These are phyloP conservation scores for Rhinocladiella mackenziei DNA, from an alignment of 2,329 filamentous ascomycete species.

Conservation along the genomic window DNA sequence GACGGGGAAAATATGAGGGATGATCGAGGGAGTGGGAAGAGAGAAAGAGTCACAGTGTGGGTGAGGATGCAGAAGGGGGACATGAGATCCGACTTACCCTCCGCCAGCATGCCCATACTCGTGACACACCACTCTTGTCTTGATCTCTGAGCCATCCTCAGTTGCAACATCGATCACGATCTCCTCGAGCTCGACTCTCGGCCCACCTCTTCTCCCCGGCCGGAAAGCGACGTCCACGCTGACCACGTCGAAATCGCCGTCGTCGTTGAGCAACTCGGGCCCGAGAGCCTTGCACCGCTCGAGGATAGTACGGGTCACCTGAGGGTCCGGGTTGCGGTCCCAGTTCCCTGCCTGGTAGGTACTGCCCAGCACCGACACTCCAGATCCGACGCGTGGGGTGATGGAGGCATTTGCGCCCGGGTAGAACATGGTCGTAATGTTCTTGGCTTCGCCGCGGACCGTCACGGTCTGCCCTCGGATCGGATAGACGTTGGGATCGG, in stretches of 20 bases:
- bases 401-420: constrained; percentile 2
- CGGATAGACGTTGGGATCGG: constrained; percentile 1
- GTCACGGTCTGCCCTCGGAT: constrained; percentile 7
- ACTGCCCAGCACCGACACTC: constrained; percentile 1
- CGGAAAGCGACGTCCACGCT: constrained; percentile 5
- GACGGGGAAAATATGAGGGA: too few relatives aligned
- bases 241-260: constrained; percentile 5
- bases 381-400: constrained; percentile 3
- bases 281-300: neutral
- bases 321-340: neutral
- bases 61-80: neutral
- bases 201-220: constrained; percentile 1
- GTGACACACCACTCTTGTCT: neutral
- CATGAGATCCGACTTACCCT: constrained; percentile 2
- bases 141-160: neutral
- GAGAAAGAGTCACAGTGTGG: neutral
- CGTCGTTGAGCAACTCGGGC: constrained; percentile 3
- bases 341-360: constrained; percentile 1
- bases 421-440: constrained; percentile 8
- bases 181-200: constrained; percentile 3
- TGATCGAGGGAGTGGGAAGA: too few relatives aligned
- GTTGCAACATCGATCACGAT: neutral
- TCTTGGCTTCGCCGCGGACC: neutral
- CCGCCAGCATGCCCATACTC: constrained; percentile 5
- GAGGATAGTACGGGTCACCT: neutral